Evolutionary conservation across 768 basidiomycete species (phyloP), one percentile per base, ranked within the genome.

Genomic region (Mycena epipterygia): DNA sequence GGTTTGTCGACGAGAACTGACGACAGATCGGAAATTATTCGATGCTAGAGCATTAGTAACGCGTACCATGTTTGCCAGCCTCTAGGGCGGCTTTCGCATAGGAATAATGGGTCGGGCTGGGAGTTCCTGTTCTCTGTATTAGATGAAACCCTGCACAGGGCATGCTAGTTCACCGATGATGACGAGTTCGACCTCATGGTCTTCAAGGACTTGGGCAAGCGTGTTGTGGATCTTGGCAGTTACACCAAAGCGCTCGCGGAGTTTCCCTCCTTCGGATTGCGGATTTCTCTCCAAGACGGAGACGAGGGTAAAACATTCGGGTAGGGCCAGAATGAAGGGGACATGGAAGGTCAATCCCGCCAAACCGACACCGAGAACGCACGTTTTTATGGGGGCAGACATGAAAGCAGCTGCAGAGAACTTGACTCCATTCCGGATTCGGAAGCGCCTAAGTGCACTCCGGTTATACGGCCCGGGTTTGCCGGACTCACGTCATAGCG

Each of bases 1-100:
- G 94, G 94, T 77, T 95, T 95, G 76, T 95, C 94, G 41, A 95
- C 90, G 44, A 95, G 89, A 21, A 93, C 93, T 92, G 67, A 23
- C 16, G 30, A 33, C 44, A 44, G 37, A 37, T 17, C 27, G 46
- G 46, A 35, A 46, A 51, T 61, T 27, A n/a, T 63, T 3, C 25
- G 21, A 39, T 41, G 51, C 48, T 13, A 42, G 27, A n/a, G 9
- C 0, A 39, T 23, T 0, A 35, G 19, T 27, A 51, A 41, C 41
- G 69, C 82, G 23, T 76, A 91, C 91, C 92, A 76, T 94, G 91
- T 77, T 94, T 94, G 11, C 92, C 92, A 1, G 92, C 90, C 66
- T 88, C 81, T 52, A 94, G 79, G 12, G 86, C 87, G 11, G 86
- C 87, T 79, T 93, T 94, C 17, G 90, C 89, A 68, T 91, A 87